Evolutionary conservation across 2,329 filamentous ascomycete species (phyloP), one percentile per base, ranked within the genome.

Genomic region (Fonsecaea erecta): DNA sequence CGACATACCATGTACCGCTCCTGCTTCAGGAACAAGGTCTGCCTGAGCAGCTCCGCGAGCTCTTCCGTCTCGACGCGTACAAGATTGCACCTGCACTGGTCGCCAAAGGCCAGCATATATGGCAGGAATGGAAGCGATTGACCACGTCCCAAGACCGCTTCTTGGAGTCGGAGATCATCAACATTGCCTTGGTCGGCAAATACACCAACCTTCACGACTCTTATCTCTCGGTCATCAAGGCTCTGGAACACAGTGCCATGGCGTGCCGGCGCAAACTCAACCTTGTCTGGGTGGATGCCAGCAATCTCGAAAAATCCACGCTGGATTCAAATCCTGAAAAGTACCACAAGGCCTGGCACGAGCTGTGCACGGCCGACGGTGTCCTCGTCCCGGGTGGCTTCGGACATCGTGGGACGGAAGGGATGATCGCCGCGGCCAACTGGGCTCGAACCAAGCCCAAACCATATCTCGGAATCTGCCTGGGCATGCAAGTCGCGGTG

Each of bases 1-100:
- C 93, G 12, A 96, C 91, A 59, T 99, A 99, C 79, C 93, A 97
- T 70, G 94, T 98, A 2, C 95, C 95, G 0, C 83, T 97, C n/a
- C 89, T 98, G 26, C 88, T 98, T 14, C 86, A 94, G 72, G 84
- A 93, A 71, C 92, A 98, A 79, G 86, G 88, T 26, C 82, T 98
- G 1, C 81, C 94, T 8, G 77, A 82, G 12, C 84, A 87, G n/a
- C 81, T 98, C 61, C 84, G 83, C 40, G 79, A 84, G 18, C 83
- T 87, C 18, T 83, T 97, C 34, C 82, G 84, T 37, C 84, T 97
- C 11, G 85, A 90, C 67, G 76, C 80, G 18, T 73, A 89, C 53
- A 72, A 75, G 11, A 82, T 87, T 56, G 73, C 87, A 1, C 79
- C 84, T 3, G 75, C 79, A 2, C 81, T 90, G 55, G 75, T 87